Conservation (phyloP, 805 yeast species). For the Kodamaea sagamina region DNA sequence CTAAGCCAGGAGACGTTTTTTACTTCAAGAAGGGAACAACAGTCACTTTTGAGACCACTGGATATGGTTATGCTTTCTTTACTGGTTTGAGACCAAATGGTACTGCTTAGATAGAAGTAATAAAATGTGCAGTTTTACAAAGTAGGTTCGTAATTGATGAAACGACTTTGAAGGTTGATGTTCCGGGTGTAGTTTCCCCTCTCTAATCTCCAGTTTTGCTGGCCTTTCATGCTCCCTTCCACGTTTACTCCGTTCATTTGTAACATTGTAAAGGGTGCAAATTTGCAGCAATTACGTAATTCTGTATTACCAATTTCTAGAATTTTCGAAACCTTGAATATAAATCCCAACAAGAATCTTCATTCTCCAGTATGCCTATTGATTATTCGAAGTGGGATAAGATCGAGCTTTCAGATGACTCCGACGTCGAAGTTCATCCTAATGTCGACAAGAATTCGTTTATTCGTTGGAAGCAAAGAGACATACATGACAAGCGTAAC, state of each 20-base stretch:
- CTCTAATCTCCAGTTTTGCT: too few species aligned
- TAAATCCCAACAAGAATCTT: neutral
- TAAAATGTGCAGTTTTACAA: neutral
- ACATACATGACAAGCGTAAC: conserved; percentile 88
- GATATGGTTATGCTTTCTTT: conserved; percentile 65
- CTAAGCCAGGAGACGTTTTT: conserved; percentile 65
- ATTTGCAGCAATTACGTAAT: conserved; percentile 3
- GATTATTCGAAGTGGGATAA: conserved; percentile 99
- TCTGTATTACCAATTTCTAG: neutral
- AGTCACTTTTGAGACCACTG: conserved; percentile 59
- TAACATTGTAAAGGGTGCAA: neutral
- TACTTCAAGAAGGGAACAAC: conserved; percentile 69
- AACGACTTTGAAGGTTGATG: too few species aligned
- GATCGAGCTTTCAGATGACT: conserved; percentile 92
- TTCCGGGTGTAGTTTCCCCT: too few species aligned
- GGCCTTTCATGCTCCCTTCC: neutral
- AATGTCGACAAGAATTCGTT: conserved; percentile 94
- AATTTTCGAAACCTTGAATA: neutral
- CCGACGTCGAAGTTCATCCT: conserved; percentile 96
- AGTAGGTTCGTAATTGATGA: too few species aligned
- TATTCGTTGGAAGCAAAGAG: conserved; percentile 95
- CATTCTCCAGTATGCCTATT: conserved; percentile 57
- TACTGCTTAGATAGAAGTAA: conserved; percentile 13
- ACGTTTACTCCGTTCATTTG: neutral
- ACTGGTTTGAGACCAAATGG: conserved; percentile 56